Evolutionary conservation across 2,329 filamentous ascomycete species (phyloP).

Genomic region (Colletotrichum navitas): DNA sequence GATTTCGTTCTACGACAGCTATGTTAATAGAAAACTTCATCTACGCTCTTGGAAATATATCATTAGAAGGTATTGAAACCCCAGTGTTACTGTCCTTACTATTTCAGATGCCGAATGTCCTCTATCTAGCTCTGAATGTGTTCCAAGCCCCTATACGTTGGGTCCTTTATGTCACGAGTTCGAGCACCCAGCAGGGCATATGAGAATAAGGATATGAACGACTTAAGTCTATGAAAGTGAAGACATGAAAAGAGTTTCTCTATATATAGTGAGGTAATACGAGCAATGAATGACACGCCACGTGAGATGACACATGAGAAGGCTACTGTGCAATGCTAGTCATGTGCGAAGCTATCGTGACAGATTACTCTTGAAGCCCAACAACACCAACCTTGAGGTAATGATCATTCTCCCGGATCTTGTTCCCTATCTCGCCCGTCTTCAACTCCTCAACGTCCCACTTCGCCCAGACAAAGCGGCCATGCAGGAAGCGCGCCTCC

Average conservation of each 20-base stretch:
- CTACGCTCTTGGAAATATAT: background rate
- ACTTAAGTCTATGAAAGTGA: no score
- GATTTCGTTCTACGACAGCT: background rate
- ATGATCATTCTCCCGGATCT: constrained; percentile 39
- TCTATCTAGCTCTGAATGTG: background rate
- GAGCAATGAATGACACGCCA: no score
- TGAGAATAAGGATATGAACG: no score
- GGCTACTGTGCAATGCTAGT: no score
- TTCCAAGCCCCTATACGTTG: background rate
- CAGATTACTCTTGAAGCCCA: constrained; percentile 20
- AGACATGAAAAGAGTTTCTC: no score
- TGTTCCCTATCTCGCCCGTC: constrained; percentile 32
- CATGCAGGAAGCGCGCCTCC: constrained; percentile 55
- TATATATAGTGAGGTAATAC: no score
- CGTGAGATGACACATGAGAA: no score
- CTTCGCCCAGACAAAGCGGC: constrained; percentile 54
- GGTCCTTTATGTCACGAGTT: no score
- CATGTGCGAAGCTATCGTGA: no score
- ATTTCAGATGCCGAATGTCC: background rate
- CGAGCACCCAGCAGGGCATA: no score
- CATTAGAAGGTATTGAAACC: no score
- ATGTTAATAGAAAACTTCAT: background rate
- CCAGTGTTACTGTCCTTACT: no score
- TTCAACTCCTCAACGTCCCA: constrained; percentile 59
- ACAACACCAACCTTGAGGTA: constrained; percentile 41